phyloP scores from a whole-genome alignment of 257 asterid genomes.

The Lavandula angustifolia region DNA sequence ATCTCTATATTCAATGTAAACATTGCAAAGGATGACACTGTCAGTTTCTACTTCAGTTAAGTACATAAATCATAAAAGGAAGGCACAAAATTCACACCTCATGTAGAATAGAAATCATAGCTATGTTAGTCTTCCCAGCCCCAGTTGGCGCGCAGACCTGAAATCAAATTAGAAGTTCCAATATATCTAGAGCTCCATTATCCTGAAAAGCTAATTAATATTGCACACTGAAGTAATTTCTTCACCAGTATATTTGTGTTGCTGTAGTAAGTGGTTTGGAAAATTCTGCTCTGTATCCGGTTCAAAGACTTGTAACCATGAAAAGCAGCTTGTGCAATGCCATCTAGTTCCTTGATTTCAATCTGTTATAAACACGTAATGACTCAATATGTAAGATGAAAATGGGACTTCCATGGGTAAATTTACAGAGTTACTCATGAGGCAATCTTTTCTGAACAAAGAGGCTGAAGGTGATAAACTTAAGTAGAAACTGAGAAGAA shows the following conservation, averaged over 20 bases:
- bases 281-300: slow-evolving; percentile 96
- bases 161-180: slow-evolving; percentile 35
- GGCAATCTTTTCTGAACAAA: slow-evolving; percentile 13
- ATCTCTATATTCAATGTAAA: background rate
- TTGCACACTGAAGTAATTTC: slow-evolving; percentile 4
- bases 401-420: slow-evolving; percentile 26
- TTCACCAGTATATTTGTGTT: slow-evolving; percentile 90
- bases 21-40: slow-evolving; percentile 1
- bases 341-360: slow-evolving; percentile 94
- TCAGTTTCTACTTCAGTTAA: slow-evolving; percentile 21
- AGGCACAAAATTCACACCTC: slow-evolving; percentile 54
- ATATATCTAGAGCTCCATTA: slow-evolving; percentile 31
- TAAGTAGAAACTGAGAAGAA: slow-evolving; percentile 16
- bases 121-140: slow-evolving; percentile 98
- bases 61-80: background rate
- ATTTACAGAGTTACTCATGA: background rate
- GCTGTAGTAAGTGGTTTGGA: slow-evolving; percentile 76
- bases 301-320: slow-evolving; percentile 92
- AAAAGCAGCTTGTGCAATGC: slow-evolving; percentile 96
- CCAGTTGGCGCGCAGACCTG: slow-evolving; percentile 99
- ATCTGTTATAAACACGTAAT: slow-evolving; percentile 57
- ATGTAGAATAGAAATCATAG: slow-evolving; percentile 87
- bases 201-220: slow-evolving; percentile 21
- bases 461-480: background rate
- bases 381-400: slow-evolving; percentile 25